Percentiles rank a stretch among this genome's conserved stretches.
Conservation (phyloP, 2,329 filamentous ascomycete genomes). For the Pseudocercospora fuligena region DNA sequence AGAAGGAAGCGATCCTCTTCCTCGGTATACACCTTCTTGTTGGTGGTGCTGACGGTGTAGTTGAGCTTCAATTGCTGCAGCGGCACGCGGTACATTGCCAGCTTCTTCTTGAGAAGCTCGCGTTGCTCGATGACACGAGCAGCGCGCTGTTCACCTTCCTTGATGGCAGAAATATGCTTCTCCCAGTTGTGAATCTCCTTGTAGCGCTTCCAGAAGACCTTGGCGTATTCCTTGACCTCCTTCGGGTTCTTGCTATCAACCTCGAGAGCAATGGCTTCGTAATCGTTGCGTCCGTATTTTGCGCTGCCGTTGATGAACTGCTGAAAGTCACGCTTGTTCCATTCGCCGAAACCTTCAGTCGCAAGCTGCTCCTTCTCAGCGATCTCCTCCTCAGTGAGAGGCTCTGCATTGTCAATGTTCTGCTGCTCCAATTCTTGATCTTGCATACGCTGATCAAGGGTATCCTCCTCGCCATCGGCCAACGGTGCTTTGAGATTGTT, state of each 20-base stretch:
- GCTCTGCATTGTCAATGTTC: constrained; percentile 89
- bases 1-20: constrained; percentile 96
- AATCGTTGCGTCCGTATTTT: constrained; percentile 87
- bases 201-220: constrained; percentile 96
- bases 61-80: constrained; percentile 98
- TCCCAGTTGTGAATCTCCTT: constrained; percentile 85
- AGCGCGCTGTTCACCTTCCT: constrained; percentile 88
- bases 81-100: constrained; percentile 94
- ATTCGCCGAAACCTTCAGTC: constrained; percentile 84
- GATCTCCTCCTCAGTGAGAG: constrained; percentile 86
- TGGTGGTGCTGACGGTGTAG: constrained; percentile 97
- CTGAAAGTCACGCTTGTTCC: constrained; percentile 97
- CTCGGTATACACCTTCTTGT: constrained; percentile 99
- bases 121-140: constrained; percentile 89
- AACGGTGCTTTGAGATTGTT: constrained; percentile 93
- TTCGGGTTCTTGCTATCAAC: constrained; percentile 86
- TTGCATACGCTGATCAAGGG: constrained; percentile 80
- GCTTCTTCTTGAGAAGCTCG: constrained; percentile 92
- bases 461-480: constrained; percentile 87
- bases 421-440: constrained; percentile 86
- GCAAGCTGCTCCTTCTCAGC: constrained; percentile 83
- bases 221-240: constrained; percentile 89
- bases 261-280: constrained; percentile 81
- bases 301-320: constrained; percentile 96
- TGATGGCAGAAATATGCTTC: constrained; percentile 87